phyloP scores from a whole-genome alignment of 306 rosid species.

The Prosopis cineraria region DNA sequence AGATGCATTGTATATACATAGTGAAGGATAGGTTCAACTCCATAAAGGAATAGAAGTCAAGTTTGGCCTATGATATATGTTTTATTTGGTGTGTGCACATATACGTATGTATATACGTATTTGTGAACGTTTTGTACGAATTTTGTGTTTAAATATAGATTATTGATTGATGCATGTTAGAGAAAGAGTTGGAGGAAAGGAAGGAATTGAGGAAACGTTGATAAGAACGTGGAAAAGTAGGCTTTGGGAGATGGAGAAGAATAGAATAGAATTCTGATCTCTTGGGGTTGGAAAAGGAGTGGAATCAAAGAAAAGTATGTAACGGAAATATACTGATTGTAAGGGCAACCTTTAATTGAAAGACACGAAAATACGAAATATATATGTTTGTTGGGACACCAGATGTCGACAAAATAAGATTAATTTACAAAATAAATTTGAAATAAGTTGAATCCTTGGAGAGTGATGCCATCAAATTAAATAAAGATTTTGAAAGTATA shows the following conservation, averaged over 20 bases:
- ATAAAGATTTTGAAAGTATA: neutral
- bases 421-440: neutral
- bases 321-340: constrained; percentile 16
- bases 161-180: constrained; percentile 21
- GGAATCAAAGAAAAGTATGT: constrained; percentile 62
- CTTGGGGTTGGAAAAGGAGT: constrained; percentile 47
- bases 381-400: neutral
- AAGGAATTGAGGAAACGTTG: constrained; percentile 56
- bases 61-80: too few species aligned
- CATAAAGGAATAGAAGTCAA: too few species aligned
- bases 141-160: constrained; percentile 7
- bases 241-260: constrained; percentile 28
- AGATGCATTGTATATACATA: too few species aligned
- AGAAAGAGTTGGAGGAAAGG: constrained; percentile 42
- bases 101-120: too few species aligned
- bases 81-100: too few species aligned
- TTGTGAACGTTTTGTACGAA: too few species aligned
- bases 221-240: constrained; percentile 25
- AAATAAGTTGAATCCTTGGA: too few species aligned
- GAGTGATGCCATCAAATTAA: too few species aligned
- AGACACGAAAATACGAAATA: neutral
- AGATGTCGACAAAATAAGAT: neutral
- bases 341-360: neutral
- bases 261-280: constrained; percentile 40
- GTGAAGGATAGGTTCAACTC: too few species aligned